Percentiles rank a stretch among this genome's conserved stretches.
Conservation (phyloP, 345 rosid species). For the Passiflora organensis region DNA sequence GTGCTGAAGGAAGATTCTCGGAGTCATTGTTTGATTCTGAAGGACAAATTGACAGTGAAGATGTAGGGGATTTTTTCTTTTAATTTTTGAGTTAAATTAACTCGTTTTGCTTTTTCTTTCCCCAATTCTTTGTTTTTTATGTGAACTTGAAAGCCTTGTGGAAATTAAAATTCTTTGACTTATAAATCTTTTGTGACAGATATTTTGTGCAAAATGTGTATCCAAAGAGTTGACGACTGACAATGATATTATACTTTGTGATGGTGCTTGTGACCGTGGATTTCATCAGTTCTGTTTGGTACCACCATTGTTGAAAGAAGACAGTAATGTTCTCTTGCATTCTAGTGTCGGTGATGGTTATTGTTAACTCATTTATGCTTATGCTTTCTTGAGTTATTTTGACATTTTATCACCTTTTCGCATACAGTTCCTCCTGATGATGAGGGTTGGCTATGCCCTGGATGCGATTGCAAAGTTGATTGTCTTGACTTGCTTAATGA, state of each 20-base stretch:
- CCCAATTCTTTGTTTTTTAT: not conserved
- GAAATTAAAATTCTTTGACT: slow-evolving; percentile 16
- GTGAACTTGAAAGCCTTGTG: not conserved
- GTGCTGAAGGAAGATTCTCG: slow-evolving; percentile 78
- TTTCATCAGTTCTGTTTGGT: slow-evolving; percentile 89
- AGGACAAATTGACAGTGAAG: slow-evolving; percentile 91
- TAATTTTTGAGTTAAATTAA: no score
- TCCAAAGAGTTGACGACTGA: slow-evolving; percentile 70
- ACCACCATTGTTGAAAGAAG: slow-evolving; percentile 82
- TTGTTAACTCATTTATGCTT: slow-evolving; percentile 12
- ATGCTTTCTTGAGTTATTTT: slow-evolving; percentile 10
- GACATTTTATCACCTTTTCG: slow-evolving; percentile 8
- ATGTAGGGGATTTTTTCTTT: slow-evolving; percentile 62
- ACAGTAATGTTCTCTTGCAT: slow-evolving; percentile 47
- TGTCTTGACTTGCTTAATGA: slow-evolving; percentile 73
- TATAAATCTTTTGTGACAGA: slow-evolving; percentile 45
- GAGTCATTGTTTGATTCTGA: slow-evolving; percentile 80
- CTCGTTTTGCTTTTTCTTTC: slow-evolving; percentile 1
- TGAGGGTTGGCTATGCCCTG: slow-evolving; percentile 96
- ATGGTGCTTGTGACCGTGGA: slow-evolving; percentile 92
- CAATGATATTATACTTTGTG: slow-evolving; percentile 95
- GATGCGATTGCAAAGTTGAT: slow-evolving; percentile 83
- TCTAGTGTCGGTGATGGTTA: slow-evolving; percentile 5
- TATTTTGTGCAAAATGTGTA: slow-evolving; percentile 95
- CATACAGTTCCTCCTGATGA: slow-evolving; percentile 87